phyloP scores from a whole-genome alignment of 2,329 filamentous ascomycete species.

The Huntiella bhutanensis region DNA sequence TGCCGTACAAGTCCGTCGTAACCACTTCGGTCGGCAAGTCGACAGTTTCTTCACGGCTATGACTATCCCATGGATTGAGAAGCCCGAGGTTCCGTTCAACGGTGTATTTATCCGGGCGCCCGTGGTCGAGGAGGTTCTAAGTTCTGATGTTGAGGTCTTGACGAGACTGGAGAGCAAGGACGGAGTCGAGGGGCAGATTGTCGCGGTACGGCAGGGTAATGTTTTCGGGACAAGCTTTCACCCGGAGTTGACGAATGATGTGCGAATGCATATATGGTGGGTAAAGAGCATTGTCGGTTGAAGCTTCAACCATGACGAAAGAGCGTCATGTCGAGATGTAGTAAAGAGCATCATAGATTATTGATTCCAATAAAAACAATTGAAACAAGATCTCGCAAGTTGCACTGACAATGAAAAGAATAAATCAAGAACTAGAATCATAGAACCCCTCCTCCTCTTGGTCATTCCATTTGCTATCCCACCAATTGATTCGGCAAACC shows the following conservation, averaged over 20 bases:
- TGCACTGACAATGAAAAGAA: too few species aligned
- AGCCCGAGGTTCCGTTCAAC: slow-evolving; percentile 31
- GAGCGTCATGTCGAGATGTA: too few species aligned
- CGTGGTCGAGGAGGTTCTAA: slow-evolving; percentile 66
- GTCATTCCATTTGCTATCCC: too few species aligned
- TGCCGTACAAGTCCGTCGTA: slow-evolving; percentile 76
- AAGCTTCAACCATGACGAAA: too few species aligned
- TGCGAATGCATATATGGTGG: slow-evolving; percentile 90
- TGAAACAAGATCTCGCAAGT: too few species aligned
- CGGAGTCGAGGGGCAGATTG: slow-evolving; percentile 49
- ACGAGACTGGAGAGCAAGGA: slow-evolving; percentile 37
- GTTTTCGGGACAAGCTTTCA: slow-evolving; percentile 92
- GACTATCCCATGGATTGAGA: slow-evolving; percentile 48
- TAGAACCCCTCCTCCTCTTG: too few species aligned
- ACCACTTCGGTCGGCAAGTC: slow-evolving; percentile 85
- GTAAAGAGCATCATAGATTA: too few species aligned
- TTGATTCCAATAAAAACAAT: too few species aligned
- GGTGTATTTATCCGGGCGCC: slow-evolving; percentile 90
- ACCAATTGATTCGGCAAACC: too few species aligned
- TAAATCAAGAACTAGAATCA: too few species aligned
- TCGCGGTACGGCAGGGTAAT: slow-evolving; percentile 79
- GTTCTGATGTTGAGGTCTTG: slow-evolving; percentile 31
- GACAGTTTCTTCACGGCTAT: slow-evolving; percentile 74
- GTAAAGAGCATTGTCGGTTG: slow-evolving; percentile 20
- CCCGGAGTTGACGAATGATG: slow-evolving; percentile 75